Evolutionary conservation across 768 basidiomycete genomes (phyloP).

Genomic region (Phanerochaete carnosa): DNA sequence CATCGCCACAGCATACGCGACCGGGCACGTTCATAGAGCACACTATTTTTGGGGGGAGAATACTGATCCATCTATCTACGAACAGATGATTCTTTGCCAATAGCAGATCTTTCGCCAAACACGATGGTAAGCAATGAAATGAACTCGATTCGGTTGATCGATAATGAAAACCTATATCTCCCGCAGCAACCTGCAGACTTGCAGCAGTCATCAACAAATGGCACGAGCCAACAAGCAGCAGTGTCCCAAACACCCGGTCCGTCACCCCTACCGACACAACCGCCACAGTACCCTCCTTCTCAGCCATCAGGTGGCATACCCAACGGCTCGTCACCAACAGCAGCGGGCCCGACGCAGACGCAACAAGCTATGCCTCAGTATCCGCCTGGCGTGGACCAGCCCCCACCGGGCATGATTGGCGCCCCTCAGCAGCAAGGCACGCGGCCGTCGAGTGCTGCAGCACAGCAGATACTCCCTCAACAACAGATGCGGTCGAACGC

Average conservation of each 20-base stretch:
- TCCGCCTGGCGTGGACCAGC: slow-evolving; percentile 52
- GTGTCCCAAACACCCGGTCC: slow-evolving; percentile 43
- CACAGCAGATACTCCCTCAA: slow-evolving; percentile 38
- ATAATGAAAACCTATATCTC: background rate
- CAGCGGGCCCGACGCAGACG: slow-evolving; percentile 14
- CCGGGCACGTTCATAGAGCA: slow-evolving; percentile 41
- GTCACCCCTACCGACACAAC: slow-evolving; percentile 24
- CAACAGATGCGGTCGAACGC: slow-evolving; percentile 39
- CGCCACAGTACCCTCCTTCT: slow-evolving; percentile 3
- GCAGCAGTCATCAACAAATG: slow-evolving; percentile 17
- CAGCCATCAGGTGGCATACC: background rate
- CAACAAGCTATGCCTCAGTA: slow-evolving; percentile 44
- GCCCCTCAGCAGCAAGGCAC: slow-evolving; percentile 31
- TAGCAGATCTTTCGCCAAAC: slow-evolving; percentile 32
- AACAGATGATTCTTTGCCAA: slow-evolving; percentile 31
- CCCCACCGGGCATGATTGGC: slow-evolving; percentile 22
- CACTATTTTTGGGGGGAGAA: no score
- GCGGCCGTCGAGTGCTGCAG: slow-evolving; percentile 50
- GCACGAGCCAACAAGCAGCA: slow-evolving; percentile 43
- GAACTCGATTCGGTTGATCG: background rate
- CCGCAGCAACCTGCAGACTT: slow-evolving; percentile 4
- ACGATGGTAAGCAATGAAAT: slow-evolving; percentile 17
- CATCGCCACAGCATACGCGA: slow-evolving; percentile 55
- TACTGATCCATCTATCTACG: background rate
- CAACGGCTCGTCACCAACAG: slow-evolving; percentile 28